Evolutionary conservation across 441 rosid genomes (phyloP).

Genomic region (Bocquillonia castaneifolia): DNA sequence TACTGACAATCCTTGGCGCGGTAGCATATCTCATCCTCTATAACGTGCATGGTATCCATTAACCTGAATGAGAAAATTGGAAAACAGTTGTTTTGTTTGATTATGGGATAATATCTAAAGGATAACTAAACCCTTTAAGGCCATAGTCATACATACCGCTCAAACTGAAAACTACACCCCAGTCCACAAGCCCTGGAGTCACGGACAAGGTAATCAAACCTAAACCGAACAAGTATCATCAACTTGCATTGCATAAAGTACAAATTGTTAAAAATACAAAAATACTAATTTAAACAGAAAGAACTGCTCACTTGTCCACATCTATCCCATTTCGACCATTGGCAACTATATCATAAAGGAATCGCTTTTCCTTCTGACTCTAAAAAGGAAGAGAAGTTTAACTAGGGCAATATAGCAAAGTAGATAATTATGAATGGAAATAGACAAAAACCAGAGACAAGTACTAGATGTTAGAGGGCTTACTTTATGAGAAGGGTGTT

Average conservation of each 20-base stretch:
- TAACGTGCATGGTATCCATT: constrained; percentile 60
- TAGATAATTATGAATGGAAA: background rate
- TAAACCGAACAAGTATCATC: constrained; percentile 19
- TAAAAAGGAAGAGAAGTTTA: constrained; percentile 20
- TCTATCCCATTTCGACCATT: constrained; percentile 72
- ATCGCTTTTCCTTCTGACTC: constrained; percentile 37
- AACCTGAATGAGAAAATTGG: constrained; percentile 39
- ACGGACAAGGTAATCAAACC: constrained; percentile 68
- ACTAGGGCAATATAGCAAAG: constrained; percentile 1
- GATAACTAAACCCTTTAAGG: background rate
- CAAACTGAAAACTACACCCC: constrained; percentile 55
- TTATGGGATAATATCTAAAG: background rate
- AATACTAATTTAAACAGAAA: background rate
- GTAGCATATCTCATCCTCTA: constrained; percentile 64
- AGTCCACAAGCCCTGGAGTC: constrained; percentile 67
- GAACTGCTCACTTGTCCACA: constrained; percentile 55
- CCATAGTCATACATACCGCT: constrained; percentile 35
- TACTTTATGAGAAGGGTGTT: constrained; percentile 39
- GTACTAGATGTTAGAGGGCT: constrained; percentile 18
- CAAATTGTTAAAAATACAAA: background rate
- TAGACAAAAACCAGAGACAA: background rate
- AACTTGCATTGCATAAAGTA: constrained; percentile 1
- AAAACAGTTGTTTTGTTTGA: background rate
- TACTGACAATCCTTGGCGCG: constrained; percentile 66
- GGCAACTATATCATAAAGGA: constrained; percentile 68